phyloP scores from a whole-genome alignment of 306 rosid species.

The Amphicarpaea edgeworthii region DNA sequence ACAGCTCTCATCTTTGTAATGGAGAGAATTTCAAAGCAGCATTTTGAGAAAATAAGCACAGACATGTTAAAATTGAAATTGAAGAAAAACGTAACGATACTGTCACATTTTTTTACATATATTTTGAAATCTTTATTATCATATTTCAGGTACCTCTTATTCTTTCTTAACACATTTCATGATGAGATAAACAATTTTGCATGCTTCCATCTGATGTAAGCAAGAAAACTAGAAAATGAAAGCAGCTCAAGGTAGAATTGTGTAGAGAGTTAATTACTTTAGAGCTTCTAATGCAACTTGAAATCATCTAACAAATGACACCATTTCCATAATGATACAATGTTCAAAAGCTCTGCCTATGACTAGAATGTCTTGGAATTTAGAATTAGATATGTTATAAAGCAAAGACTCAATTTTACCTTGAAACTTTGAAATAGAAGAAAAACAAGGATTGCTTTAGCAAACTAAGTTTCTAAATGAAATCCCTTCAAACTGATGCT shows the following conservation, averaged over 20 bases:
- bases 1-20: slow-evolving; percentile 26
- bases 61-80: neutral
- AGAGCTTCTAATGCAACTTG: slow-evolving; percentile 5
- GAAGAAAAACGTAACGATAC: neutral
- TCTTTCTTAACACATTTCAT: slow-evolving; percentile 3
- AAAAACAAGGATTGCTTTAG: neutral
- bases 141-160: neutral
- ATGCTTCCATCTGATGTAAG: neutral
- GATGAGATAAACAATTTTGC: neutral
- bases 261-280: neutral
- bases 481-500: neutral
- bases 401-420: neutral
- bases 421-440: neutral
- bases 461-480: neutral
- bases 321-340: slow-evolving; percentile 11
- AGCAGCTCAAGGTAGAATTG: neutral
- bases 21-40: slow-evolving; percentile 19
- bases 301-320: neutral
- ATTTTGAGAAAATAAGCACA: slow-evolving; percentile 5
- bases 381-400: slow-evolving; percentile 5
- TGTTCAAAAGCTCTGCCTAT: slow-evolving; percentile 19
- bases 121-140: neutral
- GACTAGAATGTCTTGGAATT: neutral
- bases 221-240: slow-evolving; percentile 21
- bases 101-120: neutral